Conservation (phyloP, 768 basidiomycete genomes). For the Hygrocybe punicea region DNA sequence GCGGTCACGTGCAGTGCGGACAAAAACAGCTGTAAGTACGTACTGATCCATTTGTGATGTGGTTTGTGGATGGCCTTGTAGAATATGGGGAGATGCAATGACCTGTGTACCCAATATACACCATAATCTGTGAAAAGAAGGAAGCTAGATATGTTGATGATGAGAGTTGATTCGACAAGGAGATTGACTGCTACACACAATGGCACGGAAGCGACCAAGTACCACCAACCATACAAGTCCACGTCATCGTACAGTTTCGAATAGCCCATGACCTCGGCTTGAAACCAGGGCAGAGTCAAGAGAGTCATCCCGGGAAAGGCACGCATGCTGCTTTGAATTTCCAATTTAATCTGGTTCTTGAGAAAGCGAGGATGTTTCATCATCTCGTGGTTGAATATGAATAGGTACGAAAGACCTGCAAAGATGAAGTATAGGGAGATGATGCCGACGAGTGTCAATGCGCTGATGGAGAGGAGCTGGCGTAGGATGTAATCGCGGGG, state of each 20-base stretch:
- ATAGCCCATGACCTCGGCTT: slow-evolving; percentile 85
- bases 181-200: slow-evolving; percentile 46
- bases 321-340: slow-evolving; percentile 70
- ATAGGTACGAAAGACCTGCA: slow-evolving; percentile 76
- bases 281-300: slow-evolving; percentile 91
- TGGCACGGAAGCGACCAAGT: slow-evolving; percentile 62
- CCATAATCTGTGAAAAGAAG: slow-evolving; percentile 85
- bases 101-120: slow-evolving; percentile 97
- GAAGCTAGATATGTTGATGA: slow-evolving; percentile 58
- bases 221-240: slow-evolving; percentile 75
- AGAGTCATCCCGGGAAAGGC: slow-evolving; percentile 82
- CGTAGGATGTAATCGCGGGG: slow-evolving; percentile 79
- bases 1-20: background rate
- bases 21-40: slow-evolving; percentile 31
- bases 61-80: slow-evolving; percentile 96
- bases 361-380: slow-evolving; percentile 93
- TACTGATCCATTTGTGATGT: slow-evolving; percentile 98
- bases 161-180: background rate
- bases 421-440: slow-evolving; percentile 85
- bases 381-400: slow-evolving; percentile 93
- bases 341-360: slow-evolving; percentile 76
- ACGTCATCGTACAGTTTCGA: slow-evolving; percentile 74
- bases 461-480: slow-evolving; percentile 67
- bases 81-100: slow-evolving; percentile 75
- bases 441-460: slow-evolving; percentile 77